Base-by-base conservation (phyloP, 2,329 filamentous ascomycete genomes). In the Endocalyx cinctus region DNA sequence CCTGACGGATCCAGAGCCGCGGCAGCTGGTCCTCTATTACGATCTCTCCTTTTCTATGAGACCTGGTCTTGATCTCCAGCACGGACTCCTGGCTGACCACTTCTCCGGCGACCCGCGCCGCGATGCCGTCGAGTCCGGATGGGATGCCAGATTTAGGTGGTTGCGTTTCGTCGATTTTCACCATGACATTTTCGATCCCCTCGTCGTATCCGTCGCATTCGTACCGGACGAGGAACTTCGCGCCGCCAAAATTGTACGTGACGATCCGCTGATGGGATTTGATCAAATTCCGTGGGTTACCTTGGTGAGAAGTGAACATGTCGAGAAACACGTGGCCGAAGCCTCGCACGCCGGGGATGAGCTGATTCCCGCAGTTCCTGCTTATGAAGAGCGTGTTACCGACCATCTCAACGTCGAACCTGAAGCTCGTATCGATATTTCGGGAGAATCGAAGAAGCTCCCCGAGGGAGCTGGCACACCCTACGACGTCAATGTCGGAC, bases 221-320 rank as follows among this genome's bases (percentile, higher is more conserved):
- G 18, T 46, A 53, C 13, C 47, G 46, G 19, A 53, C 46, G 8
- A 51, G 40, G 25, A 41, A 52, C 14, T 37, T 44, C 29, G 50
- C 29, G 11, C 38, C 43, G 7, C 31, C 35, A 17, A 51, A 49
- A 15, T 42, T 26, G 31, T 52, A 52, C 15, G 41, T 44, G 12
- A 51, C 29, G 25, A 52, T 35, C 11, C 48, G 45, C 17, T 51
- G 50, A 16, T 52, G 50, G 10, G 47, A 51, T 22, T 49, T 40
- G 10, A 34, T 30, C 22, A 10, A 35, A 12, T 7, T 34, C 29
- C 4, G 25, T n/a, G n/a, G n/a, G n/a, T n/a, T n/a, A n/a, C n/a
- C 10, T 17, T 35, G 34, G 13, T 40, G 25, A 13, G 48, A 40
- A 13, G 47, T 49, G 29, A 52, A 53, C 3, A 29, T 27, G 10